Conservation (phyloP, 768 basidiomycete genomes). For the Lactarius hengduanensis region DNA sequence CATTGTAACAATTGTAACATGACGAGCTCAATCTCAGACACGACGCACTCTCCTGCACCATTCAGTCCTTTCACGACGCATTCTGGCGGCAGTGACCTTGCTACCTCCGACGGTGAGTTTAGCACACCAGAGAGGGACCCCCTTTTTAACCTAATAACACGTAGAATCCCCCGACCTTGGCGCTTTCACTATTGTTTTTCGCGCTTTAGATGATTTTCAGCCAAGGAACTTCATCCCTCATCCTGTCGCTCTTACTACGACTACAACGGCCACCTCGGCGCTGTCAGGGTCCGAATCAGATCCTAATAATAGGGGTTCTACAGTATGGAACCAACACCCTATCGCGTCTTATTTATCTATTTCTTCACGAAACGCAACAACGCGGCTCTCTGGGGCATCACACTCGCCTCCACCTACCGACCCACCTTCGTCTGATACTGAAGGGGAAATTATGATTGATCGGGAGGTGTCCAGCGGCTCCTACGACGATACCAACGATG, state of each 20-base stretch:
- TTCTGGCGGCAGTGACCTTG: slow-evolving; percentile 35
- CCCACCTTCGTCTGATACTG: slow-evolving; percentile 29
- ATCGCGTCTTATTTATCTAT: slow-evolving; percentile 56
- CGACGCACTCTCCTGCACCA: slow-evolving; percentile 38
- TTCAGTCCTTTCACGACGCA: slow-evolving; percentile 41
- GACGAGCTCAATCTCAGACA: slow-evolving; percentile 38
- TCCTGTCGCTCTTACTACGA: slow-evolving; percentile 28
- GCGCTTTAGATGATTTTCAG: slow-evolving; percentile 60
- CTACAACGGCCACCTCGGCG: slow-evolving; percentile 33
- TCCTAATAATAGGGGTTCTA: slow-evolving; percentile 45
- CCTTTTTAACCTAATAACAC: slow-evolving; percentile 4
- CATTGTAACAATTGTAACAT: slow-evolving; percentile 31
- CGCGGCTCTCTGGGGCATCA: slow-evolving; percentile 24
- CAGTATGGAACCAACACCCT: slow-evolving; percentile 62
- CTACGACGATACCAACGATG: slow-evolving; percentile 30
- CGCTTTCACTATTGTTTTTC: slow-evolving; percentile 65
- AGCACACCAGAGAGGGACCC: neutral
- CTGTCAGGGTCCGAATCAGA: slow-evolving; percentile 43
- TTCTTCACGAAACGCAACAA: slow-evolving; percentile 32
- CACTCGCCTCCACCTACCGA: slow-evolving; percentile 29
- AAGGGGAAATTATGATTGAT: slow-evolving; percentile 31
- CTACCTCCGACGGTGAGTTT: slow-evolving; percentile 40
- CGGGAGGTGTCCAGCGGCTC: slow-evolving; percentile 26
- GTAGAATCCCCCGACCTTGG: slow-evolving; percentile 72
- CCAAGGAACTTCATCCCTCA: slow-evolving; percentile 36